These are phyloP conservation scores for Arthrobotrys entomopaga DNA, from an alignment of 2,329 filamentous ascomycete species.

Conservation along the genomic window DNA sequence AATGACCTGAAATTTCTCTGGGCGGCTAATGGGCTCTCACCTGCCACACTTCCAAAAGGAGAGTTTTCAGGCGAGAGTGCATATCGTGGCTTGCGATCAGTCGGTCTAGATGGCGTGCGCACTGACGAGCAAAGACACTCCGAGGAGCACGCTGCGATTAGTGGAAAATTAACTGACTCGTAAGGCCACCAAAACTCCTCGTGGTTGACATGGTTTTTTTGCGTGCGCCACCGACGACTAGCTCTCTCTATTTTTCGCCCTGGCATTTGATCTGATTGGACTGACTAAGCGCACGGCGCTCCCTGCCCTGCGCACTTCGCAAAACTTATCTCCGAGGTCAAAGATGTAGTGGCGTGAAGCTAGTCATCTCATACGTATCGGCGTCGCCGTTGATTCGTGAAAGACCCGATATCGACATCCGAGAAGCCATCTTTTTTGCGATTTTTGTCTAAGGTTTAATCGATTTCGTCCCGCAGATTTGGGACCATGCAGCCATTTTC, in stretches of 20 bases:
- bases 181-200: neutral
- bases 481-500: slow-evolving; percentile 31
- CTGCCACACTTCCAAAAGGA: slow-evolving; percentile 51
- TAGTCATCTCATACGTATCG: slow-evolving; percentile 4
- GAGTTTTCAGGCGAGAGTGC: slow-evolving; percentile 36
- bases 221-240: slow-evolving; percentile 11
- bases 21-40: slow-evolving; percentile 16
- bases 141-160: slow-evolving; percentile 3
- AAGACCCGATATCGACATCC: slow-evolving; percentile 1
- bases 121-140: slow-evolving; percentile 14
- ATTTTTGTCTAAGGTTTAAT: neutral
- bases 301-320: too few species aligned
- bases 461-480: slow-evolving; percentile 5
- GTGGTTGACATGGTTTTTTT: slow-evolving; percentile 10
- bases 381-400: slow-evolving; percentile 22
- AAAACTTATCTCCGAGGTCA: slow-evolving; percentile 33
- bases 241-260: neutral
- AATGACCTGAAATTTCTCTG: neutral
- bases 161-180: neutral
- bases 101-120: neutral
- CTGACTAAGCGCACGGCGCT: too few species aligned
- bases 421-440: slow-evolving; percentile 9
- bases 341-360: neutral
- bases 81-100: slow-evolving; percentile 37
- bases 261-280: neutral